phyloP scores from a whole-genome alignment of 2,329 filamentous ascomycete species.

The Exophiala viscosa region DNA sequence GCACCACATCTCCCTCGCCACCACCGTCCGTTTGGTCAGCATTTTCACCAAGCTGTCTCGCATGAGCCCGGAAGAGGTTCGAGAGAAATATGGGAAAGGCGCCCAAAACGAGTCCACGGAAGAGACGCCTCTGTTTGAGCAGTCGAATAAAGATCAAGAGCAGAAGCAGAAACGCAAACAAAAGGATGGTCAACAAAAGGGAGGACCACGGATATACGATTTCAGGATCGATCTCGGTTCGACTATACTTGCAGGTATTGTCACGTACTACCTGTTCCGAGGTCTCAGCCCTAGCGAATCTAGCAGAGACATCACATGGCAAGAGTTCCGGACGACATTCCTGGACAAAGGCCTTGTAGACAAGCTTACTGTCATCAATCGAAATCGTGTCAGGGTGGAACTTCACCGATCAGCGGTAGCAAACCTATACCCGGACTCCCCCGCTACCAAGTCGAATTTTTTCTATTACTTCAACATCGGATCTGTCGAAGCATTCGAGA shows the following conservation, averaged over 20 bases:
- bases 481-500: slow-evolving; percentile 88
- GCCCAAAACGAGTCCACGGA: slow-evolving; percentile 23
- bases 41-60: slow-evolving; percentile 56
- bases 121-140: slow-evolving; percentile 24
- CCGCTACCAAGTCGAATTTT: slow-evolving; percentile 64
- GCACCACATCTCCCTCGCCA: slow-evolving; percentile 49
- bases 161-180: slow-evolving; percentile 32
- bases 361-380: slow-evolving; percentile 78
- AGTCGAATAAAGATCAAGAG: slow-evolving; percentile 28
- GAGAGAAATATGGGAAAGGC: slow-evolving; percentile 33
- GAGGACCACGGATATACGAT: slow-evolving; percentile 42
- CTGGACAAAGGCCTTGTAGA: slow-evolving; percentile 94
- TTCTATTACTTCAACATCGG: slow-evolving; percentile 94
- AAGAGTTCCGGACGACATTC: slow-evolving; percentile 91
- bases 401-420: slow-evolving; percentile 71
- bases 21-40: slow-evolving; percentile 58
- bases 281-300: slow-evolving; percentile 64
- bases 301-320: slow-evolving; percentile 86
- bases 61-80: slow-evolving; percentile 44
- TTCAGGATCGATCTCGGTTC: slow-evolving; percentile 54
- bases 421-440: slow-evolving; percentile 71
- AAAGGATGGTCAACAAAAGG: slow-evolving; percentile 32
- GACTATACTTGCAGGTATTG: slow-evolving; percentile 55
- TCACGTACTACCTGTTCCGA: slow-evolving; percentile 61
- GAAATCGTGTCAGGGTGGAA: slow-evolving; percentile 73